A percentile compares a stretch with the other conserved stretches of the same genome.
These are phyloP conservation scores for Candida qinlingensis DNA, from an alignment of 805 yeast genomes.

Conservation along the genomic window DNA sequence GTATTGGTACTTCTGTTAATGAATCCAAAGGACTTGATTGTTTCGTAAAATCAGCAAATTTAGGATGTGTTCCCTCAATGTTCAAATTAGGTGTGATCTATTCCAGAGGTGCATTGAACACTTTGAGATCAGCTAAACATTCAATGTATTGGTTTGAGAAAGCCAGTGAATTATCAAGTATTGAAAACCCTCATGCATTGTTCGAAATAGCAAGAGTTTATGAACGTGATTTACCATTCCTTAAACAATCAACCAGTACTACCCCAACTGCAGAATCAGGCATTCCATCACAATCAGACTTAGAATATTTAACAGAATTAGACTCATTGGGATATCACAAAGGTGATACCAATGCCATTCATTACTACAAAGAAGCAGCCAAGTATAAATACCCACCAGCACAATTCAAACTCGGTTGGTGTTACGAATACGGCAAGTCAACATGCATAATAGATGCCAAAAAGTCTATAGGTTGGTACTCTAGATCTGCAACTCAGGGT, in stretches of 20 bases:
- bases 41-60: conserved; percentile 56
- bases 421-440: conserved; percentile 64
- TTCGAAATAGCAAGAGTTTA: conserved; percentile 53
- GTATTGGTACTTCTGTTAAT: conserved; percentile 46
- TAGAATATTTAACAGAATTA: conserved; percentile 30
- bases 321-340: conserved; percentile 26
- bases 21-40: conserved; percentile 44
- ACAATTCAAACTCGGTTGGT: conserved; percentile 65
- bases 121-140: conserved; percentile 33
- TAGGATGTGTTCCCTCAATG: conserved; percentile 62
- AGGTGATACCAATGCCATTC: conserved; percentile 39
- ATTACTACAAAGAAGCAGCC: conserved; percentile 55
- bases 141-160: conserved; percentile 48
- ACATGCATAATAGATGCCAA: conserved; percentile 47
- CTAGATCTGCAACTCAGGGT: conserved; percentile 54
- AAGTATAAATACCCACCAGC: conserved; percentile 57
- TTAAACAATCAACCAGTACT: neutral
- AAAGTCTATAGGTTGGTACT: conserved; percentile 69
- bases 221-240: conserved; percentile 38
- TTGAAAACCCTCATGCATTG: conserved; percentile 48
- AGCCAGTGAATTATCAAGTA: conserved; percentile 40
- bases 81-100: conserved; percentile 66
- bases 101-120: conserved; percentile 42
- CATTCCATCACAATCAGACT: conserved; percentile 18
- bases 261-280: too few relatives aligned